phyloP scores from a whole-genome alignment of 2,329 filamentous ascomycete genomes.

The Clonostachys rosea region DNA sequence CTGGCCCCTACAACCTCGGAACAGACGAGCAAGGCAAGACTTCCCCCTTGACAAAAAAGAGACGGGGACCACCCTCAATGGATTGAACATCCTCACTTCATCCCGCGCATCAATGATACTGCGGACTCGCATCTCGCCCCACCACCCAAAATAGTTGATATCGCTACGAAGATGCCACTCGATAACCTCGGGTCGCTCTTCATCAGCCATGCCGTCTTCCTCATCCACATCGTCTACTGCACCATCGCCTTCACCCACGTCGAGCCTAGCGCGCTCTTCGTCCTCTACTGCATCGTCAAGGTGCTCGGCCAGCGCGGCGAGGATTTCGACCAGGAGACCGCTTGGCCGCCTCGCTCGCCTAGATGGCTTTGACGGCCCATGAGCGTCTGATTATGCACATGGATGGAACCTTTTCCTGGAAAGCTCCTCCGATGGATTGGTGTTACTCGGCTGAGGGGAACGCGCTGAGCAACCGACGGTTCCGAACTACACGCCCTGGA shows the following conservation, averaged over 20 bases:
- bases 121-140: too few relatives aligned
- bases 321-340: slow-evolving; percentile 12
- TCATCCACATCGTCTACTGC: slow-evolving; percentile 49
- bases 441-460: too few relatives aligned
- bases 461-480: too few relatives aligned
- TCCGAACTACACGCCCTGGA: too few relatives aligned
- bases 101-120: too few relatives aligned
- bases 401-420: too few relatives aligned
- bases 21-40: slow-evolving; percentile 2
- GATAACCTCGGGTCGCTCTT: slow-evolving; percentile 46
- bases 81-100: too few relatives aligned
- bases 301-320: slow-evolving; percentile 42
- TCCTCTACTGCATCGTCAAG: slow-evolving; percentile 42
- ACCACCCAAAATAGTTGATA: too few relatives aligned
- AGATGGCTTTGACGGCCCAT: background rate
- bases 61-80: too few relatives aligned
- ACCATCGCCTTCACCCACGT: slow-evolving; percentile 43
- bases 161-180: slow-evolving; percentile 34
- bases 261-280: slow-evolving; percentile 38
- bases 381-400: background rate
- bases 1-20: slow-evolving; percentile 2
- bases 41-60: background rate
- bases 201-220: slow-evolving; percentile 46
- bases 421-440: too few relatives aligned
- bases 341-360: background rate